phyloP scores from a whole-genome alignment of 202 grass and related monocot genomes.

The Musa balbisiana region DNA sequence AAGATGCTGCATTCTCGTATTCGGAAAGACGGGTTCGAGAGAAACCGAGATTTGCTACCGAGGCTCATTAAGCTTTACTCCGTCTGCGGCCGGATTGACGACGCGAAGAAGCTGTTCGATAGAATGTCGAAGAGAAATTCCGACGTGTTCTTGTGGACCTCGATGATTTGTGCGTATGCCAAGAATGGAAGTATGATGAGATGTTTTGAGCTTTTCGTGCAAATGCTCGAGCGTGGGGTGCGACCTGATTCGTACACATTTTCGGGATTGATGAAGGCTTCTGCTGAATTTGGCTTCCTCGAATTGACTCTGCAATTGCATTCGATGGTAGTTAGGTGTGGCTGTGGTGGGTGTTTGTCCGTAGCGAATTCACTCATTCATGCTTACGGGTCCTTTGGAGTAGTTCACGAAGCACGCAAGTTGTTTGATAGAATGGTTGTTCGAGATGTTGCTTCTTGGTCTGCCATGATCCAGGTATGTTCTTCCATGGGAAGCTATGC shows the following conservation, averaged over 20 bases:
- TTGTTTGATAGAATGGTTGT: slow-evolving; percentile 18
- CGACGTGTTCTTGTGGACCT: slow-evolving; percentile 22
- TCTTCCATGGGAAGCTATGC: slow-evolving; percentile 8
- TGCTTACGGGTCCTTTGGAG: slow-evolving; percentile 20
- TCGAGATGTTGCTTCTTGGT: slow-evolving; percentile 22
- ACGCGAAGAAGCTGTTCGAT: slow-evolving; percentile 15
- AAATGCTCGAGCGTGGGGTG: slow-evolving; percentile 10
- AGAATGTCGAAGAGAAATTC: slow-evolving; percentile 2
- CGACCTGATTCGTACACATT: slow-evolving; percentile 17
- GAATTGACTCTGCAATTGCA: slow-evolving; percentile 1
- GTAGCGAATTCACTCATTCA: slow-evolving; percentile 21
- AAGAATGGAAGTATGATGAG: background rate
- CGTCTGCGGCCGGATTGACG: slow-evolving; percentile 16
- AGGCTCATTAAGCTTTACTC: slow-evolving; percentile 18
- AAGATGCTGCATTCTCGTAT: slow-evolving; percentile 14
- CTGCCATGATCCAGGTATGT: slow-evolving; percentile 16
- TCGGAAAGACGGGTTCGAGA: slow-evolving; percentile 13
- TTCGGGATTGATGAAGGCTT: slow-evolving; percentile 17
- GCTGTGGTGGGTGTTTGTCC: background rate
- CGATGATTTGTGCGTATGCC: slow-evolving; percentile 14
- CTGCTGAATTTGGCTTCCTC: slow-evolving; percentile 4
- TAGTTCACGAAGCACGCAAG: background rate
- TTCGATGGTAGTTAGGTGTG: slow-evolving; percentile 8
- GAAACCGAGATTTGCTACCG: slow-evolving; percentile 14
- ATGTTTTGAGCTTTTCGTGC: slow-evolving; percentile 4